Conservation (phyloP, 805 yeast species). For the Yueomyces sinensis region DNA sequence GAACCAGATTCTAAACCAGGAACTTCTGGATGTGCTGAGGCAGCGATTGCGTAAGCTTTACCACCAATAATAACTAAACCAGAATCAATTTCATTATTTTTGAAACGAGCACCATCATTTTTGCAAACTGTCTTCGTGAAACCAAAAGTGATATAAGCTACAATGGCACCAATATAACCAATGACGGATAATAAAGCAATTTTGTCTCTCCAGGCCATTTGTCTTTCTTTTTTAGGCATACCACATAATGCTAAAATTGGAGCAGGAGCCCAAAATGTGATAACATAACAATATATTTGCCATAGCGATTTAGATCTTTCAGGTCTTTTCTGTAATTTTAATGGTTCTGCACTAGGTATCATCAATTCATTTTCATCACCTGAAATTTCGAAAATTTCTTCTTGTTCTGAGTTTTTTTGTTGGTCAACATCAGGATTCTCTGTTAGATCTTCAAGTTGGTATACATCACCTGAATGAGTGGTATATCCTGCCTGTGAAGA, state of each 20-base stretch:
- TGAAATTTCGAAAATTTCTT: not conserved
- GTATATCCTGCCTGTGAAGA: not conserved
- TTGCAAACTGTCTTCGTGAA: slow-evolving; percentile 73
- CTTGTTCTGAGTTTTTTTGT: not conserved
- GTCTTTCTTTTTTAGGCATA: slow-evolving; percentile 64
- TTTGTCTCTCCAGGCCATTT: slow-evolving; percentile 95
- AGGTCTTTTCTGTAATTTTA: slow-evolving; percentile 8
- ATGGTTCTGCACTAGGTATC: not conserved
- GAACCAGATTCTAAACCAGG: slow-evolving; percentile 62
- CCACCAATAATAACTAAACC: slow-evolving; percentile 66
- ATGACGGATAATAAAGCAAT: slow-evolving; percentile 74
- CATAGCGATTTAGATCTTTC: slow-evolving; percentile 28
- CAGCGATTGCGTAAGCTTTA: slow-evolving; percentile 55
- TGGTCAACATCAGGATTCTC: not conserved
- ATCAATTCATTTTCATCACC: not conserved
- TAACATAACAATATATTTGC: slow-evolving; percentile 63
- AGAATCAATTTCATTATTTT: slow-evolving; percentile 41
- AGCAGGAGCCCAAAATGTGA: slow-evolving; percentile 91
- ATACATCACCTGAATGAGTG: not conserved
- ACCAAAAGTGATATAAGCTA: slow-evolving; percentile 85
- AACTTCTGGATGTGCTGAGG: slow-evolving; percentile 69
- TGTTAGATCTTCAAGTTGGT: not conserved
- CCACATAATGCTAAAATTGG: slow-evolving; percentile 50
- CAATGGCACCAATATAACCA: slow-evolving; percentile 55
- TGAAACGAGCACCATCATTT: slow-evolving; percentile 32